These are phyloP conservation scores for Talaromyces piceae DNA, from an alignment of 2,329 filamentous ascomycete genomes.

Conservation along the genomic window DNA sequence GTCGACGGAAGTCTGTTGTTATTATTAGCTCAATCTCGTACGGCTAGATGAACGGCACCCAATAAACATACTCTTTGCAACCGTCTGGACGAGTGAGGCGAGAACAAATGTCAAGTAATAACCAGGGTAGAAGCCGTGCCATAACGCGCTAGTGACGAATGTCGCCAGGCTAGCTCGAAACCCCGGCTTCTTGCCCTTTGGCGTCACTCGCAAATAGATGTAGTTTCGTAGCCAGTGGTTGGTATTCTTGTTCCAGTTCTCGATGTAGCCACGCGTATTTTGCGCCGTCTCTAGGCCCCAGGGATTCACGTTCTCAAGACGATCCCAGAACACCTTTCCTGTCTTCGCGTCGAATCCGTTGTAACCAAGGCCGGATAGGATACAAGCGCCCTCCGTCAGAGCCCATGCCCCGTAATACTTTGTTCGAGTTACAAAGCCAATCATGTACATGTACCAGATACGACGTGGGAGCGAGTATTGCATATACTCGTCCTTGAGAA, in stretches of 20 bases:
- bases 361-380: conserved; percentile 86
- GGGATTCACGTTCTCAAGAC: conserved; percentile 81
- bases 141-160: conserved; percentile 88
- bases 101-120: conserved; percentile 90
- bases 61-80: conserved; percentile 72
- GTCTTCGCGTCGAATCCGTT: conserved; percentile 83
- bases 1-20: conserved; percentile 69
- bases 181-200: conserved; percentile 89
- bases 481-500: conserved; percentile 61
- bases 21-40: conserved; percentile 1
- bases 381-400: conserved; percentile 87
- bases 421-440: conserved; percentile 70
- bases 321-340: conserved; percentile 81
- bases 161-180: conserved; percentile 92
- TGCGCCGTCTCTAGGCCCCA: conserved; percentile 82
- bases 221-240: conserved; percentile 96
- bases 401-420: conserved; percentile 98
- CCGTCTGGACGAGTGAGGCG: conserved; percentile 84
- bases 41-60: conserved; percentile 9
- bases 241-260: conserved; percentile 97
- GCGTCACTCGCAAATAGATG: conserved; percentile 89
- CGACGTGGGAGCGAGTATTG: conserved; percentile 62
- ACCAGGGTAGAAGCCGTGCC: conserved; percentile 96
- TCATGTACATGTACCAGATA: conserved; percentile 73
- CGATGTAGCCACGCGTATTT: conserved; percentile 86